Conservation (phyloP, 352 stramenopile species). For the Phytophthora brassicae region DNA sequence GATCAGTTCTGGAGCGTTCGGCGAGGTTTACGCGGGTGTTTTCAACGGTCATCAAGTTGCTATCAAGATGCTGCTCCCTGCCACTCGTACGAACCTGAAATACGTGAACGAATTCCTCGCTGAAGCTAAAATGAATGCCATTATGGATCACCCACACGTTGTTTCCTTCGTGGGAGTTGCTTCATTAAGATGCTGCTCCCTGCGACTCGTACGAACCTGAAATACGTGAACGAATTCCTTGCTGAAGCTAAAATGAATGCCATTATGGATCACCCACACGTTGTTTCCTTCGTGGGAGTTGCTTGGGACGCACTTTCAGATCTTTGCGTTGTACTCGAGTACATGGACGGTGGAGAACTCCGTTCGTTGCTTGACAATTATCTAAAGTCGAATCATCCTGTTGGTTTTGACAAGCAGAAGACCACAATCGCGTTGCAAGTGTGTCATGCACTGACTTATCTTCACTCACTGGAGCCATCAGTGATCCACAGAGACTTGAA, state of each 20-base stretch:
- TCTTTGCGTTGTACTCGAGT: conserved; percentile 44
- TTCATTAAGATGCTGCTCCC: conserved; percentile 42
- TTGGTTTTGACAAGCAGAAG: conserved; percentile 21
- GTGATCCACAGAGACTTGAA: conserved; percentile 39
- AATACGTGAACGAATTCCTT: conserved; percentile 35
- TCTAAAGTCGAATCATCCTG: conserved; percentile 6
- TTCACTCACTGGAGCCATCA: conserved; percentile 24
- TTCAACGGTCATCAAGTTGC: conserved; percentile 46
- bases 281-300: conserved; percentile 43
- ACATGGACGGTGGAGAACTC: conserved; percentile 46
- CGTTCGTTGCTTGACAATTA: conserved; percentile 32
- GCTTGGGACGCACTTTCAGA: conserved; percentile 42
- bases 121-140: conserved; percentile 53
- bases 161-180: conserved; percentile 57
- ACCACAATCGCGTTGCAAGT: conserved; percentile 37
- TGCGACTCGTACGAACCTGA: conserved; percentile 17
- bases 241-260: conserved; percentile 37
- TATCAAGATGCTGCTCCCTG: conserved; percentile 43
- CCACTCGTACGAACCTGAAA: conserved; percentile 15
- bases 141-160: conserved; percentile 50
- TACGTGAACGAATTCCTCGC: conserved; percentile 45
- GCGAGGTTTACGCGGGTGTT: conserved; percentile 37
- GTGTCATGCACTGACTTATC: conserved; percentile 34
- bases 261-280: conserved; percentile 30
- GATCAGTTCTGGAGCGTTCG: conserved; percentile 43